Base-by-base conservation (phyloP, 2,329 filamentous ascomycete genomes). In the Talaromyces funiculosus region DNA sequence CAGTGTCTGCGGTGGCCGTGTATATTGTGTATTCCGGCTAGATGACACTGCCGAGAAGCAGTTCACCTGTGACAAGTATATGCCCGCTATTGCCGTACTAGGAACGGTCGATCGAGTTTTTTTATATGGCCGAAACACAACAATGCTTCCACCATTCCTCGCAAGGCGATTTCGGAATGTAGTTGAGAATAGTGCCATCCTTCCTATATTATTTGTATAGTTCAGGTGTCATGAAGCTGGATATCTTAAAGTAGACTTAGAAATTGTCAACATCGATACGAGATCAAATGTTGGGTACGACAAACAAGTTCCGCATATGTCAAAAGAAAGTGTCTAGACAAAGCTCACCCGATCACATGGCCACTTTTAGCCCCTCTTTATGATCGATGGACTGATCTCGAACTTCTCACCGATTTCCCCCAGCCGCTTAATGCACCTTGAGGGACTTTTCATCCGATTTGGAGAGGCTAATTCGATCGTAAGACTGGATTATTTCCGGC, bases 1-100 rank as follows among this genome's bases (percentile, higher is more conserved):
- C 5, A 68, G 56, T 18, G 65, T 68, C 40, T 57, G 60, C 16
- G 57, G 31, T 22, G 45, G 26, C 2, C 29, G n/a, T 14, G 45
- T 33, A 51, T 33, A 51, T 10, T 51, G 26, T 10, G 14, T 51
- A 33, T 51, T 51, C 10, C 14, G 29, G 5, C n/a, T 4, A 20
- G 26, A 20, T 18, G 45, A 3, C 26, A 20, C 24, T 10, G 24
- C n/a, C 10, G 45, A 51, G n/a, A 51, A 51, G 2, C n/a, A 10
- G 14, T 18, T 2, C 2, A n/a, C 3, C 26, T 51, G 26, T 33
- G 26, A 18, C 20, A 2, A 2, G 20, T 2, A 16, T 2, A 16
- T 1, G 9, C 14, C 26, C 12, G 20, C 2, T 8, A 16, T n/a
- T 1, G 14, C 3, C 24, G 6, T 47, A 26, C 2, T 8, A 26